A percentile compares a stretch with the other conserved stretches of the same genome.
Evolutionary conservation across 441 rosid species (phyloP).

Genomic region (Flueggea neowawraea): DNA sequence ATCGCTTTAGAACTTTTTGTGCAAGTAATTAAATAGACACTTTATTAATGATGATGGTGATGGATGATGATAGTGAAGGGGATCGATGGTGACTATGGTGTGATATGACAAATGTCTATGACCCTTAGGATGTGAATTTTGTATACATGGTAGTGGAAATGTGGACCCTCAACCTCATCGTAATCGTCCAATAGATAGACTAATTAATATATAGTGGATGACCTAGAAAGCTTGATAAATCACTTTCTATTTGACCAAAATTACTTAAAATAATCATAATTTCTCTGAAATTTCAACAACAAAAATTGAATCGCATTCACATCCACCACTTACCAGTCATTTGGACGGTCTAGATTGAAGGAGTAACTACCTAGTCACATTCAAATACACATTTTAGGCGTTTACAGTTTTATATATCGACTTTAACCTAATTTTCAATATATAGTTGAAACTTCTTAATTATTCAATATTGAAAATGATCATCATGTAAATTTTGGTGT

Average conservation of each 20-base stretch:
- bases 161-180: constrained; percentile 28
- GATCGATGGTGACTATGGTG: constrained; percentile 15
- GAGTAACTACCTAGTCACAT: background rate
- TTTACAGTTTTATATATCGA: too few relatives aligned
- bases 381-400: too few relatives aligned
- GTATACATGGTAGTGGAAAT: constrained; percentile 17
- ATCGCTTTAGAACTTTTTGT: too few relatives aligned
- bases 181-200: constrained; percentile 17
- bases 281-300: too few relatives aligned
- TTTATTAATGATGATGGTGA: constrained; percentile 24
- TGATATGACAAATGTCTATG: constrained; percentile 16
- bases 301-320: background rate
- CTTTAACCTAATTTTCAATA: too few relatives aligned
- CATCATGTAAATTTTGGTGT: too few relatives aligned
- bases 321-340: constrained; percentile 1
- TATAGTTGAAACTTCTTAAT: too few relatives aligned
- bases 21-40: too few relatives aligned
- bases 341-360: constrained; percentile 24
- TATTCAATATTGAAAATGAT: too few relatives aligned
- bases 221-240: constrained; percentile 26
- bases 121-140: constrained; percentile 16
- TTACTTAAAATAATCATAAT: background rate
- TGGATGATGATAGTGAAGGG: constrained; percentile 29
- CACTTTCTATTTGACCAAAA: constrained; percentile 28
- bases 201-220: constrained; percentile 11